phyloP scores from a whole-genome alignment of 2,329 filamentous ascomycete species.

The Cryphonectria carpinicola region DNA sequence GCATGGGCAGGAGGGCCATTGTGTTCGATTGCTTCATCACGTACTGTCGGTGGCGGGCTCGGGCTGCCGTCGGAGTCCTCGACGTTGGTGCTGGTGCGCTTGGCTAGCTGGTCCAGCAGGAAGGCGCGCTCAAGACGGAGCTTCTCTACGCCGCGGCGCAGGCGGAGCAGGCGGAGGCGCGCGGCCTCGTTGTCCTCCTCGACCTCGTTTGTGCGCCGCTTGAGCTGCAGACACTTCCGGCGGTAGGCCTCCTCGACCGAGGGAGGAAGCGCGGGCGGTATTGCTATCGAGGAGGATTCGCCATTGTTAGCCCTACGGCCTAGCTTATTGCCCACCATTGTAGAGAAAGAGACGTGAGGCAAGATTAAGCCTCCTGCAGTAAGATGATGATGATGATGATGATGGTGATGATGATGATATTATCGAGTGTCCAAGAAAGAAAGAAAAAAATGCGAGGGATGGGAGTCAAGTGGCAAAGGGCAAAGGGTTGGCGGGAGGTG shows the following conservation, averaged over 20 bases:
- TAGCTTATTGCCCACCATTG: conserved; percentile 27
- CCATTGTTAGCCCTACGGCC: conserved; percentile 42
- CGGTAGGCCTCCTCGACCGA: conserved; percentile 96
- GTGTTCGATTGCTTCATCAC: conserved; percentile 37
- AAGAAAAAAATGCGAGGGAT: conserved; percentile 1
- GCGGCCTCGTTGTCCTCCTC: conserved; percentile 89
- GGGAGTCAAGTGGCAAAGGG: conserved; percentile 25
- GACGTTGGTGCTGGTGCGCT: conserved; percentile 74
- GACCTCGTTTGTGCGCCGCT: conserved; percentile 87
- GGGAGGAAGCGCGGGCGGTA: conserved; percentile 71
- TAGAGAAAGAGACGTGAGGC: neutral
- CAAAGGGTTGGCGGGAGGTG: conserved; percentile 19
- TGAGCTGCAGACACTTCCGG: conserved; percentile 93
- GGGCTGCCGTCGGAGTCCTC: conserved; percentile 80
- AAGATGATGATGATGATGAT: neutral
- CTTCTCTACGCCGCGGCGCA: conserved; percentile 87
- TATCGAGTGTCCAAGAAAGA: neutral
- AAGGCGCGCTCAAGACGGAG: conserved; percentile 84
- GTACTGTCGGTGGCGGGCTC: conserved; percentile 77
- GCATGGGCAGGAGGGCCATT: conserved; percentile 22
- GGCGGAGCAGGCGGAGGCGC: conserved; percentile 75
- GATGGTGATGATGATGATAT: neutral
- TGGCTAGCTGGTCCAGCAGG: conserved; percentile 72
- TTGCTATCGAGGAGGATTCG: conserved; percentile 38
- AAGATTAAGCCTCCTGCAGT: neutral